These are phyloP conservation scores for Cryptococcus sp. DNA, from an alignment of 1,284 basidiomycete species.

Conservation along the genomic window DNA sequence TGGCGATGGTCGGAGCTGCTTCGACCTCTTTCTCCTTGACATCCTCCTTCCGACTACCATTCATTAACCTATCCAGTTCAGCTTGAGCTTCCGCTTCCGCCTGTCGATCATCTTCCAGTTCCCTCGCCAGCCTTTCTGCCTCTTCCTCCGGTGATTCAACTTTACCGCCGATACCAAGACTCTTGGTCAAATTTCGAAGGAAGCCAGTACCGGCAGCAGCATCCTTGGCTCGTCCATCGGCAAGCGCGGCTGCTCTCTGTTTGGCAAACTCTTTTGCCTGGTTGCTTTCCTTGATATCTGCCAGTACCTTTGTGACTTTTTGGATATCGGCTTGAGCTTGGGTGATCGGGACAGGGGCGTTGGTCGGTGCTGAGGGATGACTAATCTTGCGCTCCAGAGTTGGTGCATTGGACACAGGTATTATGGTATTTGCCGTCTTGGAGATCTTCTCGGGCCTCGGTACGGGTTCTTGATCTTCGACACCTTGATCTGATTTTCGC, in stretches of 20 bases:
- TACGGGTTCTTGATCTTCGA: conserved; percentile 14
- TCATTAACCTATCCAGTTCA: conserved; percentile 28
- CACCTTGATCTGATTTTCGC: conserved; percentile 35
- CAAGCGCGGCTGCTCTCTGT: conserved; percentile 20
- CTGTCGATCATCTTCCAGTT: conserved; percentile 27
- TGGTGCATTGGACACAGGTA: neutral
- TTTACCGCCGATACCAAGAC: conserved; percentile 22
- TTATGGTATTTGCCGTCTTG: conserved; percentile 15
- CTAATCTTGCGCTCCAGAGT: conserved; percentile 11
- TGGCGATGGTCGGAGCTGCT: neutral
- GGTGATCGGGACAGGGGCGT: conserved; percentile 5
- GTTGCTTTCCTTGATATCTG: conserved; percentile 35
- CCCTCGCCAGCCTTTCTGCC: conserved; percentile 15
- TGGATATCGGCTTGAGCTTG: conserved; percentile 21
- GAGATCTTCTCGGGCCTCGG: conserved; percentile 32
- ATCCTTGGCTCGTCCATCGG: conserved; percentile 1
- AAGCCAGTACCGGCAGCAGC: conserved; percentile 26
- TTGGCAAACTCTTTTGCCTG: conserved; percentile 31
- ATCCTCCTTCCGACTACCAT: conserved; percentile 1
- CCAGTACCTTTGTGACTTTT: conserved; percentile 37
- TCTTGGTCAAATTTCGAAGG: conserved; percentile 31
- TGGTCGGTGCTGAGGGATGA: conserved; percentile 6
- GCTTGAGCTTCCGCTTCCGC: conserved; percentile 25
- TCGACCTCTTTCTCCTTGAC: neutral
- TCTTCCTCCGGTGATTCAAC: conserved; percentile 19